phyloP scores from a whole-genome alignment of 2,329 filamentous ascomycete species.

The Magnaporthiopsis poae region DNA sequence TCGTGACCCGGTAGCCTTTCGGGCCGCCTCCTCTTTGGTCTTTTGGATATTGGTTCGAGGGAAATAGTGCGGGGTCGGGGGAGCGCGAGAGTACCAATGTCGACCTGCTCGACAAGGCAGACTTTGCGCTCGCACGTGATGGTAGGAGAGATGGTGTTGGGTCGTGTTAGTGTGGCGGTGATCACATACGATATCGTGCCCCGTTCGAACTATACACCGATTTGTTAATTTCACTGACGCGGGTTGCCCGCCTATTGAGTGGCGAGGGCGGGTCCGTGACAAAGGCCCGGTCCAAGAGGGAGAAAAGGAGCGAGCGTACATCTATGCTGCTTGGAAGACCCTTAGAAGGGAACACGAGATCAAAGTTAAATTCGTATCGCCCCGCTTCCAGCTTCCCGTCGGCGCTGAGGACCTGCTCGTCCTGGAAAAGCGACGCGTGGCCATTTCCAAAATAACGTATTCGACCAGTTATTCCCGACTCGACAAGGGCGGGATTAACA shows the following conservation, averaged over 20 bases:
- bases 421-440: conserved; percentile 71
- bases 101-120: conserved; percentile 69
- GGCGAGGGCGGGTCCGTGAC: not conserved
- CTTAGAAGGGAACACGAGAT: conserved; percentile 24
- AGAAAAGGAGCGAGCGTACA: conserved; percentile 37
- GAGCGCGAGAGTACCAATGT: conserved; percentile 64
- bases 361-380: conserved; percentile 62
- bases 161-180: conserved; percentile 78
- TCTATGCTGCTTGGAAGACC: conserved; percentile 82
- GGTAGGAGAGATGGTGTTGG: conserved; percentile 73
- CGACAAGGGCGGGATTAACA: conserved; percentile 31
- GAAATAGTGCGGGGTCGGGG: conserved; percentile 77
- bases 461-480: conserved; percentile 21
- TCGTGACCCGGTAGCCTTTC: conserved; percentile 27
- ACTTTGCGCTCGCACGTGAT: conserved; percentile 73
- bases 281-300: not conserved
- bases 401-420: conserved; percentile 70
- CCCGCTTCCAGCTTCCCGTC: conserved; percentile 66
- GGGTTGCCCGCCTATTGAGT: not conserved
- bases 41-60: conserved; percentile 73
- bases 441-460: conserved; percentile 63
- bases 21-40: conserved; percentile 48
- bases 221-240: not conserved
- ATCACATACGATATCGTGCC: conserved; percentile 88
- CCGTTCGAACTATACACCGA: conserved; percentile 69